Base-by-base conservation (phyloP, 352 stramenopile genomes). In the Vaucheria bursata region DNA sequence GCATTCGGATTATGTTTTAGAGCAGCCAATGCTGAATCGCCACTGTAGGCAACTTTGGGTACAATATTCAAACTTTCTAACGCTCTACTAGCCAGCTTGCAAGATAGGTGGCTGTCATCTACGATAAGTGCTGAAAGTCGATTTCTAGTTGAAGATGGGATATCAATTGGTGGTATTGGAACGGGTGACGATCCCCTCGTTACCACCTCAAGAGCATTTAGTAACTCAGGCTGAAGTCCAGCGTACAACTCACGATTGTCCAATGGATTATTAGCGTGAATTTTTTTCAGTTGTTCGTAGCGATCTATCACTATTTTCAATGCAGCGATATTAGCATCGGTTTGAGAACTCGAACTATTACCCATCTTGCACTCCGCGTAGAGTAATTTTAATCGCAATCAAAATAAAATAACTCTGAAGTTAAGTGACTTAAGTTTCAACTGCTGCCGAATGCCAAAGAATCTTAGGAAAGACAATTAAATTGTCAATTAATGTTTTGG, bases 81-180 rank as follows among this genome's bases (percentile, higher is more conserved):
- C 18, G 40, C 50, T 29, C 72, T 52, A 12, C 32, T 72, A 8
- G 72, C 72, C 0, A 77, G 40, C 40, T 77, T 64, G 49, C 53
- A 37, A 32, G 72, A 45, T 72, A 77, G 53, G n/a, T 72, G 72
- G 50, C 72, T 77, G 33, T 77, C 72, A 37, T 77, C 72, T 18
- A 77, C 72, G 4, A 77, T 64, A 52, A 77, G n/a, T 31, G 72
- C 66, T 8, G 35, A 64, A 52, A 72, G 37, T 74, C 34, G 68
- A 18, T 25, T 18, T 59, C 12, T 59, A 59, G 45, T 18, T 25
- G 45, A 36, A 36, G 25, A 71, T 39, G 65, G 18, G 32, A 36
- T n/a, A 25, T 67, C 32, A 12, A 18, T 4, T n/a, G 18, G 65
- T 71, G 32, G 65, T 5, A 18, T n/a, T n/a, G 36, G 65, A 36